phyloP scores from a whole-genome alignment of 129 eudicot genomes.

The Pseudognaphalium luteoalbum region DNA sequence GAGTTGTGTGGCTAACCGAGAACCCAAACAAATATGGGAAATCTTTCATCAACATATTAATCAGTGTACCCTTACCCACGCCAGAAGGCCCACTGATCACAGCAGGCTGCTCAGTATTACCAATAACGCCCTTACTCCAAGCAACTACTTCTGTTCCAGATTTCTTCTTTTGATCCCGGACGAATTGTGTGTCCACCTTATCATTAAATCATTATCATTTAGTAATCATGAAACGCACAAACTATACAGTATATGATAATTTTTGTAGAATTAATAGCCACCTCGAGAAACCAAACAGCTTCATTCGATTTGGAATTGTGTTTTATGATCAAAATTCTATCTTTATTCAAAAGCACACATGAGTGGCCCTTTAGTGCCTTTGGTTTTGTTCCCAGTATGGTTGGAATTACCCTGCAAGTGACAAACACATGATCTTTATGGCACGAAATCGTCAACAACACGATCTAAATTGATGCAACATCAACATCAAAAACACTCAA shows the following conservation, averaged over 20 bases:
- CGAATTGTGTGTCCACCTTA: constrained; percentile 75
- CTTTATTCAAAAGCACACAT: constrained; percentile 56
- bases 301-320: constrained; percentile 49
- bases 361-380: constrained; percentile 50
- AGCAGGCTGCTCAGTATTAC: constrained; percentile 62
- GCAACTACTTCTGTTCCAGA: constrained; percentile 67
- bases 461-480: background rate
- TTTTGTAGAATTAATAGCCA: constrained; percentile 27
- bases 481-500: background rate
- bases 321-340: constrained; percentile 67
- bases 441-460: background rate
- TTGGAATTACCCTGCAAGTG: constrained; percentile 67
- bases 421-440: constrained; percentile 13
- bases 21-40: constrained; percentile 86
- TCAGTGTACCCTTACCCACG: constrained; percentile 91
- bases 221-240: constrained; percentile 5
- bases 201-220: background rate
- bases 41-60: constrained; percentile 67
- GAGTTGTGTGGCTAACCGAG: constrained; percentile 98
- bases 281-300: constrained; percentile 95
- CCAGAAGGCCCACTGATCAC: constrained; percentile 98
- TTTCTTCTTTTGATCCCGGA: constrained; percentile 53
- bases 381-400: constrained; percentile 77
- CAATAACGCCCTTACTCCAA: constrained; percentile 89
- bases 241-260: background rate